phyloP scores from a whole-genome alignment of 2,329 filamentous ascomycete genomes.

The Periconia macrospinosa region DNA sequence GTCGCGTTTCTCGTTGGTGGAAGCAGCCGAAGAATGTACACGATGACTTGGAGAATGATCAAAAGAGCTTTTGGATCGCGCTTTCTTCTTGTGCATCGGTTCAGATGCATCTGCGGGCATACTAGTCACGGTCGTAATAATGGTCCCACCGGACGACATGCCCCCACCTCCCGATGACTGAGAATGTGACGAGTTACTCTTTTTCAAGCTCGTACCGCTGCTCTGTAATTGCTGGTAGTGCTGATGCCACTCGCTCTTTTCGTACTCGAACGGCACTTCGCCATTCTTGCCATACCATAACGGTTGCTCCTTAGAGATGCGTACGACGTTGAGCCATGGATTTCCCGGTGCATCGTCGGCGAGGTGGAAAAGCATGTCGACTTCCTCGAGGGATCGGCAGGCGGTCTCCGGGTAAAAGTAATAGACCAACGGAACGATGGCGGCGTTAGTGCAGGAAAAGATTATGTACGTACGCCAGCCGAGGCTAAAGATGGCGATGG shows the following conservation, averaged over 20 bases:
- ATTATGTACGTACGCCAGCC: slow-evolving; percentile 61
- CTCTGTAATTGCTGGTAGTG: not conserved
- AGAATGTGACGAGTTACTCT: not conserved
- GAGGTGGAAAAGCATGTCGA: slow-evolving; percentile 65
- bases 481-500: slow-evolving; percentile 59
- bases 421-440: slow-evolving; percentile 58
- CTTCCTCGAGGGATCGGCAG: slow-evolving; percentile 62
- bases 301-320: slow-evolving; percentile 54
- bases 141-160: too few relatives aligned
- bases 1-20: too few relatives aligned
- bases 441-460: slow-evolving; percentile 56
- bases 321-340: slow-evolving; percentile 52
- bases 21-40: too few relatives aligned
- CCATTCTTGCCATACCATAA: slow-evolving; percentile 60
- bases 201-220: not conserved
- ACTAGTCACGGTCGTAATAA: not conserved
- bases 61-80: too few relatives aligned
- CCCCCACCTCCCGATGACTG: too few relatives aligned
- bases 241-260: slow-evolving; percentile 31
- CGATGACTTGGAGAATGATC: too few relatives aligned
- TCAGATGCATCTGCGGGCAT: not conserved
- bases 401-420: slow-evolving; percentile 65
- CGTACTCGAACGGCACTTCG: slow-evolving; percentile 56
- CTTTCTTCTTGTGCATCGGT: not conserved
- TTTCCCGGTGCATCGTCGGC: slow-evolving; percentile 53